phyloP scores from a whole-genome alignment of 345 rosid species.

The Bretschneidera sinensis region DNA sequence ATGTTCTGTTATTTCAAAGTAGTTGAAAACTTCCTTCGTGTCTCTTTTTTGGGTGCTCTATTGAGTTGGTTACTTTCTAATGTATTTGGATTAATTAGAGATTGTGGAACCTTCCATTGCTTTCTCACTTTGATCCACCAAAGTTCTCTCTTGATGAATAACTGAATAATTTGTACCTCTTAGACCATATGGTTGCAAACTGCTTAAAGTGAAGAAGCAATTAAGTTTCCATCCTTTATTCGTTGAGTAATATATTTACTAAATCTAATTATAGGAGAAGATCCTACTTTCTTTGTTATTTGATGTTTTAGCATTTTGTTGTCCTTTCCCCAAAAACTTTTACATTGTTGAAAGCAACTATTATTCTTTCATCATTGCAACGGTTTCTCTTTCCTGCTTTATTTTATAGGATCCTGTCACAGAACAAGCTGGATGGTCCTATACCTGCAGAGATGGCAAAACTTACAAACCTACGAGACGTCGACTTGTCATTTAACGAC shows the following conservation, averaged over 20 bases:
- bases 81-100: no score
- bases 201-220: no score
- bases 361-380: constrained; percentile 3
- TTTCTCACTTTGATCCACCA: background rate
- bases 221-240: background rate
- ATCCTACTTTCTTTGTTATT: background rate
- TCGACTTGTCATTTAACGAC: constrained; percentile 64
- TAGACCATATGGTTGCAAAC: background rate
- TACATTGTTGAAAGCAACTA: background rate
- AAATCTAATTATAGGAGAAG: background rate
- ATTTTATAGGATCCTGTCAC: constrained; percentile 59
- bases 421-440: constrained; percentile 56
- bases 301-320: background rate
- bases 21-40: no score
- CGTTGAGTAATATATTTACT: background rate
- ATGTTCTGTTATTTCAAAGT: no score
- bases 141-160: background rate
- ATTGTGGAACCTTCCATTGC: no score
- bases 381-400: constrained; percentile 7
- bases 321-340: background rate
- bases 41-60: no score
- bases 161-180: background rate
- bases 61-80: no score
- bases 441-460: constrained; percentile 61
- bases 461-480: constrained; percentile 51